Evolutionary conservation across 352 stramenopile species (phyloP).

Genomic region (Blastocystis sp.): DNA sequence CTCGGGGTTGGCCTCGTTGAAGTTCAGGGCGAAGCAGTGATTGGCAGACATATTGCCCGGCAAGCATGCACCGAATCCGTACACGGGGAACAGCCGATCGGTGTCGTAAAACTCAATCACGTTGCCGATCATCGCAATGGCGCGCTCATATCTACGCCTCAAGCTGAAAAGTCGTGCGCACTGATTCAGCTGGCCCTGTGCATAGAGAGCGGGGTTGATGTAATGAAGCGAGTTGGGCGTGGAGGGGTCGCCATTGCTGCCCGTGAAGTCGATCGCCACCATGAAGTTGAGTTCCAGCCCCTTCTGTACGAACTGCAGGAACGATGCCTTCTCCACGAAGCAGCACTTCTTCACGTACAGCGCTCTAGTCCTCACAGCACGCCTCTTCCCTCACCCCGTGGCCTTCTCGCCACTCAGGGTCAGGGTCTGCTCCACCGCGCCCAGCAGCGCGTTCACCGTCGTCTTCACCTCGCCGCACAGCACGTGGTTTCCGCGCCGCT

Average conservation of each 20-base stretch:
- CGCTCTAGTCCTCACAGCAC: slow-evolving; percentile 29
- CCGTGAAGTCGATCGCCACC: slow-evolving; percentile 81
- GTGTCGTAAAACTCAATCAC: slow-evolving; percentile 79
- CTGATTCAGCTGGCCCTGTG: slow-evolving; percentile 71
- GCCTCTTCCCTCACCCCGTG: neutral
- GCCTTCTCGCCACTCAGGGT: slow-evolving; percentile 41
- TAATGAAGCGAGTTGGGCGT: slow-evolving; percentile 74
- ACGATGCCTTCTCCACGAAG: slow-evolving; percentile 72
- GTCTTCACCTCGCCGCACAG: slow-evolving; percentile 78
- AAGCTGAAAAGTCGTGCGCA: slow-evolving; percentile 72
- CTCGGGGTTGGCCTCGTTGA: slow-evolving; percentile 78
- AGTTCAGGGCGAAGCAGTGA: slow-evolving; percentile 86
- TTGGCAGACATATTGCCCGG: slow-evolving; percentile 76
- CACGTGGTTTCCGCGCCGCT: slow-evolving; percentile 77
- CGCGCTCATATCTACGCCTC: slow-evolving; percentile 78
- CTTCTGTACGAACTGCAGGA: slow-evolving; percentile 76
- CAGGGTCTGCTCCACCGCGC: slow-evolving; percentile 73
- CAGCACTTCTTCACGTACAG: slow-evolving; percentile 63
- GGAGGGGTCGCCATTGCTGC: slow-evolving; percentile 76
- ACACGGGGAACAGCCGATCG: slow-evolving; percentile 79
- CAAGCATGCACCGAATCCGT: slow-evolving; percentile 82
- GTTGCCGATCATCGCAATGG: slow-evolving; percentile 75
- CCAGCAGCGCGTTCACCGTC: slow-evolving; percentile 76
- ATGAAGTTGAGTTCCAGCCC: slow-evolving; percentile 84
- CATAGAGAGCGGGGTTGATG: slow-evolving; percentile 59